A percentile compares a stretch with the other conserved stretches of the same genome.
These are phyloP conservation scores for Melastoma malabathricum DNA, from an alignment of 345 rosid species.

Conservation along the genomic window DNA sequence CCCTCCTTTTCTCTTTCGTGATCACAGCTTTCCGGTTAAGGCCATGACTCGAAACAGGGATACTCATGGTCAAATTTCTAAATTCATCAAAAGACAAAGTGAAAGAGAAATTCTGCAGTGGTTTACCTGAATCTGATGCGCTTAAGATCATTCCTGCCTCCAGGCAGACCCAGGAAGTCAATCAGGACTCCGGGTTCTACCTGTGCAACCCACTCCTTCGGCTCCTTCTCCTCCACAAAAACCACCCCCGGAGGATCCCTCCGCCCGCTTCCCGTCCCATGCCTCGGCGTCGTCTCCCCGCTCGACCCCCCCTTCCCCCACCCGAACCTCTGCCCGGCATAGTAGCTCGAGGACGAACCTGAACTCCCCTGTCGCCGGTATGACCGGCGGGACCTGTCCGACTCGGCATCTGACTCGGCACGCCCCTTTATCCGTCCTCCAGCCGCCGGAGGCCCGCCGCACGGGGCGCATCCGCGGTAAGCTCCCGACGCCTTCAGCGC, in stretches of 20 bases:
- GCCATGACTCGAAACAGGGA: too few species aligned
- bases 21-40: too few species aligned
- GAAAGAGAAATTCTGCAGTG: not conserved
- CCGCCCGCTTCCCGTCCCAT: slow-evolving; percentile 35
- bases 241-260: slow-evolving; percentile 40
- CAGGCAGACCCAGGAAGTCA: slow-evolving; percentile 80
- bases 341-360: slow-evolving; percentile 46
- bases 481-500: slow-evolving; percentile 88
- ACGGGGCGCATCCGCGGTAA: slow-evolving; percentile 72
- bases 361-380: slow-evolving; percentile 76
- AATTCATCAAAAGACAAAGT: not conserved
- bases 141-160: slow-evolving; percentile 91
- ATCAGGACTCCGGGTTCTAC: slow-evolving; percentile 96
- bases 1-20: too few species aligned
- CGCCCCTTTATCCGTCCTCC: slow-evolving; percentile 20
- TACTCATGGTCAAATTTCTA: too few species aligned
- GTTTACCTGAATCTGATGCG: slow-evolving; percentile 85
- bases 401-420: slow-evolving; percentile 50
- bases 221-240: slow-evolving; percentile 69
- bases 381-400: slow-evolving; percentile 56
- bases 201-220: slow-evolving; percentile 96
- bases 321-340: slow-evolving; percentile 73
- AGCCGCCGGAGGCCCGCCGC: slow-evolving; percentile 35
- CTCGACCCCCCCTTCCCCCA: slow-evolving; percentile 59
- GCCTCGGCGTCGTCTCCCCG: slow-evolving; percentile 66